These are phyloP conservation scores for Cytospora piceae DNA, from an alignment of 2,329 filamentous ascomycete species.

Conservation along the genomic window DNA sequence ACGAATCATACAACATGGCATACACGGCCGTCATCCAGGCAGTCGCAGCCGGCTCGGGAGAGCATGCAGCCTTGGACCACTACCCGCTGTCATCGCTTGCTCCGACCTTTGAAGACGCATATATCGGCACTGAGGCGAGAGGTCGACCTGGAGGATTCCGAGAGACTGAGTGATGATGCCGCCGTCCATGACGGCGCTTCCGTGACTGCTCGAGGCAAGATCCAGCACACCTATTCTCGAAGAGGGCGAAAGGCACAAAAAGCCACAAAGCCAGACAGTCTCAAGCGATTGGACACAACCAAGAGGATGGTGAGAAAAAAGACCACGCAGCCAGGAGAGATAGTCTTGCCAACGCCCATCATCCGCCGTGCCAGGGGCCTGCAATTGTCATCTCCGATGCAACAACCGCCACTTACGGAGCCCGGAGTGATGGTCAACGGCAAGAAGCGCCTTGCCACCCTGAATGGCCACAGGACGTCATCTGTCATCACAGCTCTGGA, in stretches of 20 bases:
- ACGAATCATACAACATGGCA: conserved; percentile 2
- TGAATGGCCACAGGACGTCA: conserved; percentile 5
- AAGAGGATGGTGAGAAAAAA: conserved; percentile 10
- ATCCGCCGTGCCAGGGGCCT: conserved; percentile 39
- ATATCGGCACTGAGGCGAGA: conserved; percentile 46
- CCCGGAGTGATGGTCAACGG: neutral
- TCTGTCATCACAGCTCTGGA: conserved; percentile 35
- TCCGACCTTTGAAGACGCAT: conserved; percentile 51
- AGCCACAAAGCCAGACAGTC: neutral
- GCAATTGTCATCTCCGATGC: conserved; percentile 37
- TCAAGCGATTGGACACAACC: neutral
- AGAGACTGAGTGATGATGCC: neutral
- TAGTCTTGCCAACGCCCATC: conserved; percentile 40
- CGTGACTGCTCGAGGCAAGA: neutral
- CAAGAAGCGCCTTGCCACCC: conserved; percentile 29
- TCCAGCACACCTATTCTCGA: conserved; percentile 31
- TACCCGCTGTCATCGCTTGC: conserved; percentile 49
- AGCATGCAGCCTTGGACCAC: conserved; percentile 49
- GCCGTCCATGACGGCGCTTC: conserved; percentile 1
- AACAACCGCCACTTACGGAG: conserved; percentile 23
- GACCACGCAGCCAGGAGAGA: conserved; percentile 32
- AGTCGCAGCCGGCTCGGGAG: conserved; percentile 9
- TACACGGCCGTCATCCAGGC: neutral
- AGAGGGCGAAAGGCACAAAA: conserved; percentile 23
- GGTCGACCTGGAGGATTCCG: conserved; percentile 31